Evolutionary conservation across 1,284 basidiomycete species (phyloP), one percentile per base, ranked within the genome.

Genomic region (Trametes sp.): DNA sequence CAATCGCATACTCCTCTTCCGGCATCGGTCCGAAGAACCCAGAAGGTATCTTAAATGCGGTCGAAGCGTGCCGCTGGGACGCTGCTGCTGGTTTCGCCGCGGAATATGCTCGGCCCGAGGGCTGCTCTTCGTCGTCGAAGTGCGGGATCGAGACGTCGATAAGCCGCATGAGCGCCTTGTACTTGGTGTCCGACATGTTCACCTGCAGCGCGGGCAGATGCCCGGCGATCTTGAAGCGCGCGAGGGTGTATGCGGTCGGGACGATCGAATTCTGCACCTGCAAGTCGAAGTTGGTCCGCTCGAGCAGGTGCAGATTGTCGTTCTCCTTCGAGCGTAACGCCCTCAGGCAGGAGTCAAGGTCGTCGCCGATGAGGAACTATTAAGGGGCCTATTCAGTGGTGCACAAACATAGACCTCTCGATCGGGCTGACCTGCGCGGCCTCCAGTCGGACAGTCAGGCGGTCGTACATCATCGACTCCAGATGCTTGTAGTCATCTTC

Each of bases 401-500:
- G 23, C n/a, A 11, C 16, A 24, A 9, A 23, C 19, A 36, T n/a
- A n/a, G 14, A 9, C 19, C 2, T 36, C n/a, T 21, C 26, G 44
- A 35, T 52, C 52, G 42, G 41, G 61, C 77, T 61, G 67, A 95
- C 94, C 87, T 98, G 96, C 6, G 97, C 95, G 44, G 93, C 90
- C 72, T 97, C 85, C 23, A 99, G 84, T 67, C 89, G 90, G 57
- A 99, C 83, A 19, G 86, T 87, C 71, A 98, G 84, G 70, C 92
- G 93, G 78, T 99, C 98, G 74, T 99, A 99, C 95, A 99, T 98
- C 62, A 99, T 82, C 3, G 92, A 91, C 76, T 99, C 96, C 29
- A 99, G 83, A 65, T 89, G 86, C 66, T 83, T 84, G 76, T 95
- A 97, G 75, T 99, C 98, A 55, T 94, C 93, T 23, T 96, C 94